phyloP scores from a whole-genome alignment of 2,329 filamentous ascomycete genomes.

The Sclerotinia glacialis region DNA sequence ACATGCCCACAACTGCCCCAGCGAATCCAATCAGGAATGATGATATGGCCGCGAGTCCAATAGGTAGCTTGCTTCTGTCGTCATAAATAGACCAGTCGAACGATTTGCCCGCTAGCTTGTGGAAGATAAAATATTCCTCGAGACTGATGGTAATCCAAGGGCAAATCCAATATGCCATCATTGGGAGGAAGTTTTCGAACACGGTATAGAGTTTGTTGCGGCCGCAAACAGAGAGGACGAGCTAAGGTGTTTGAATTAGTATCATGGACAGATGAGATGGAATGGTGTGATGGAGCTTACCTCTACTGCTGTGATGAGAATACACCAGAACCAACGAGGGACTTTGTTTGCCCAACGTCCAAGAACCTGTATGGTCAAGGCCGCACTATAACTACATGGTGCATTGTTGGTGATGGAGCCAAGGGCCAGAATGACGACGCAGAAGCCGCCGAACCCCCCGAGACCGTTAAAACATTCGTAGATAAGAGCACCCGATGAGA shows the following conservation, averaged over 20 bases:
- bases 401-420: constrained; percentile 64
- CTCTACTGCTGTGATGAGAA: constrained; percentile 26
- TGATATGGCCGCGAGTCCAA: constrained; percentile 57
- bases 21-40: constrained; percentile 61
- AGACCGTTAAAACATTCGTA: constrained; percentile 50
- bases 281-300: constrained; percentile 13
- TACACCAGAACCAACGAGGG: constrained; percentile 54
- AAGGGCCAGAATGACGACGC: constrained; percentile 60
- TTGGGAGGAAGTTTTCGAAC: constrained; percentile 51
- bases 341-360: constrained; percentile 54
- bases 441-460: constrained; percentile 62
- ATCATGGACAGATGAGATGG: background rate
- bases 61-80: constrained; percentile 54
- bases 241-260: background rate
- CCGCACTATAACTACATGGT: constrained; percentile 60
- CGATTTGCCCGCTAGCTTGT: constrained; percentile 51
- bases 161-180: constrained; percentile 59
- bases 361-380: constrained; percentile 64
- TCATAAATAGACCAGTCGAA: constrained; percentile 58
- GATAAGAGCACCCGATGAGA: constrained; percentile 24
- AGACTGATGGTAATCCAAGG: constrained; percentile 55
- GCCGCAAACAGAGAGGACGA: constrained; percentile 25
- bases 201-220: constrained; percentile 26
- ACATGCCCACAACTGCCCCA: constrained; percentile 66
- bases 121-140: constrained; percentile 66